phyloP scores from a whole-genome alignment of 352 stramenopile species.

The Globisporangium uncinulatum region DNA sequence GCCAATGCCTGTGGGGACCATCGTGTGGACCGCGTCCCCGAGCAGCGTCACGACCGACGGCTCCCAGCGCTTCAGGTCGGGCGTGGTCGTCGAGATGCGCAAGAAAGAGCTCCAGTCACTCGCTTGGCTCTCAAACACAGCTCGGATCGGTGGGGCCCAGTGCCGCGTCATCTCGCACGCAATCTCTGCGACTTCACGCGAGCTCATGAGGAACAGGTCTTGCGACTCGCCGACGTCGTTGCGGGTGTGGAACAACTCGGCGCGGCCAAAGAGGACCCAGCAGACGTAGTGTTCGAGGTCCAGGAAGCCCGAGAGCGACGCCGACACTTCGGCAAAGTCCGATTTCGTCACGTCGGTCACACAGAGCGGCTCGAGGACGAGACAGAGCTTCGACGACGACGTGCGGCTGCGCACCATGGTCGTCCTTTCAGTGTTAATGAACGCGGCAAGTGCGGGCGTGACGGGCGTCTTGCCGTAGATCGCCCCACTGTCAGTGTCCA shows the following conservation, averaged over 20 bases:
- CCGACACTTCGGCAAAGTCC: conserved; percentile 14
- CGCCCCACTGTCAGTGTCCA: conserved; percentile 56
- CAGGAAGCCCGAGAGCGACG: conserved; percentile 8
- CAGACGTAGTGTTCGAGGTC: conserved; percentile 49
- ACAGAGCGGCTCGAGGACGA: conserved; percentile 50
- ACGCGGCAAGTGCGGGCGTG: conserved; percentile 37
- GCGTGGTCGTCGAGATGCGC: conserved; percentile 54
- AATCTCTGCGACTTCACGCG: conserved; percentile 34
- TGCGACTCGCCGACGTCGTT: conserved; percentile 20
- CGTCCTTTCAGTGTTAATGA: conserved; percentile 34
- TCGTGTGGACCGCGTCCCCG: conserved; percentile 57
- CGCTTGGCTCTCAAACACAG: conserved; percentile 34
- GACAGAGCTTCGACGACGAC: conserved; percentile 35
- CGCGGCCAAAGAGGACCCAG: conserved; percentile 50
- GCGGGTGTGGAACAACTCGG: conserved; percentile 29
- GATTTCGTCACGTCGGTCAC: conserved; percentile 24
- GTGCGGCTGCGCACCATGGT: conserved; percentile 36
- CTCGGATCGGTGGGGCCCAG: conserved; percentile 42
- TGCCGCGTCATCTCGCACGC: conserved; percentile 41
- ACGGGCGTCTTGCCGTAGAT: conserved; percentile 69
- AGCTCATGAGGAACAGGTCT: conserved; percentile 43
- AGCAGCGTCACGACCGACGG: conserved; percentile 45
- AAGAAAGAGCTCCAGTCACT: conserved; percentile 53
- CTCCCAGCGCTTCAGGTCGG: conserved; percentile 36
- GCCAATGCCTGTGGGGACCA: conserved; percentile 47